Evolutionary conservation across 331 rosid species (phyloP).

Genomic region (Quercus lobata): DNA sequence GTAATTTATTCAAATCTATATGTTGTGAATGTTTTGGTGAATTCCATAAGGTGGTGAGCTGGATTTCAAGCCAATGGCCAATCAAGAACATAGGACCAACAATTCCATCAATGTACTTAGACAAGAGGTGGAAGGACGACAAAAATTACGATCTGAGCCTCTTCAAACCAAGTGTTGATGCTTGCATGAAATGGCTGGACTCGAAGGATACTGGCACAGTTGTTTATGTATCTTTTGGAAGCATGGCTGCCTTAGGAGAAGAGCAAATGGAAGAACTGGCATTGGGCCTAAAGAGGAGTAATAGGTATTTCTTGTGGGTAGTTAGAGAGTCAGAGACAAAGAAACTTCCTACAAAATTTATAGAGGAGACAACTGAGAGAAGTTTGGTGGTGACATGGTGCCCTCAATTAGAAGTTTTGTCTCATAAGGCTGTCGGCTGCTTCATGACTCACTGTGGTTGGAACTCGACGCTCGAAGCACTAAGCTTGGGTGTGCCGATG

Average conservation of each 20-base stretch:
- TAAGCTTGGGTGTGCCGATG: neutral
- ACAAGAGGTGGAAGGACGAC: slow-evolving; percentile 1
- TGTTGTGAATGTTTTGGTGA: no score
- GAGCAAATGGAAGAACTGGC: slow-evolving; percentile 5
- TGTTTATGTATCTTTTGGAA: neutral
- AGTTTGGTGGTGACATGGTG: neutral
- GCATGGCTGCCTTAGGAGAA: slow-evolving; percentile 2
- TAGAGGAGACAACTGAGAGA: neutral
- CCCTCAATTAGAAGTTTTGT: neutral
- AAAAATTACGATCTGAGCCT: neutral
- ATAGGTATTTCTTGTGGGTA: slow-evolving; percentile 2
- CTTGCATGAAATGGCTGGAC: slow-evolving; percentile 7
- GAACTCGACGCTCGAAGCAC: neutral
- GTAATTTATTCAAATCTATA: no score
- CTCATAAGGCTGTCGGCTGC: neutral
- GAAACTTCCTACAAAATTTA: neutral
- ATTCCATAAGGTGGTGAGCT: neutral
- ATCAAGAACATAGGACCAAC: neutral
- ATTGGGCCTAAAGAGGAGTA: neutral
- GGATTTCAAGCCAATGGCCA: neutral
- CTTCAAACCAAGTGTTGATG: neutral
- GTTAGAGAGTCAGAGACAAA: neutral
- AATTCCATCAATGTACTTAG: neutral
- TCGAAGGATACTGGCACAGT: neutral
- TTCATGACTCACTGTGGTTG: slow-evolving; percentile 1